Evolutionary conservation across 345 rosid genomes (phyloP), one percentile per base, ranked within the genome.

Genomic region (Hirschfeldia incana): DNA sequence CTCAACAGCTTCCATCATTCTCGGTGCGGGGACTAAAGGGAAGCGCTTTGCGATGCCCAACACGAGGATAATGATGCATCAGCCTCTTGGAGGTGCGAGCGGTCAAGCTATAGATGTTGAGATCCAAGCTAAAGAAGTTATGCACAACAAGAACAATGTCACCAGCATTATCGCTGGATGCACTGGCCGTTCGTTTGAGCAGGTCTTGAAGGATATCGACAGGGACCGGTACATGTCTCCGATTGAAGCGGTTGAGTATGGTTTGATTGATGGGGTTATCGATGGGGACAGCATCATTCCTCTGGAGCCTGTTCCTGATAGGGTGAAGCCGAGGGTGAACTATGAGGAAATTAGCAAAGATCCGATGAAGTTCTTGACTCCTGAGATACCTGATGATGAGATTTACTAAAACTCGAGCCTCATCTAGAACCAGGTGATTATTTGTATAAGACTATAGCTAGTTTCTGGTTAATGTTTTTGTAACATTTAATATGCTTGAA

Each of bases 21-120:
- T 95, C 62, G 98, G 97, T 49, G 97, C 94, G 36, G 99, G 99
- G 6, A 84, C 93, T 49, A 93, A 90, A 83, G 99, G 99, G 53
- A 95, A 95, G 87, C 97, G 98, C 28, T 81, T 91, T 72, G 93
- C 98, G 0, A 95, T 95, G 99, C 98, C 99, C 72, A 93, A 93
- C 76, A 80, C 99, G 0, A 87, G 98, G 75, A 87, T 95, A 74
- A 95, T 95, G 99, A 87, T 95, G 63, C 97, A 93, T 82, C 99
- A 91, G 57, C 99, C 99, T 0, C 87, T 88, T 61, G 98, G 99
- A 76, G 98, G 96, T 53, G 94, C 93, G 34, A 90, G 97, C 46
- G 99, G 99, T 70, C 92, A 90, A 79, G 96, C 90, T 44, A 83
- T 85, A 16, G 92, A 90, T 73, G 99, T 91, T 26, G 98, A 90